A percentile compares a stretch with the other conserved stretches of the same genome.
phyloP scores from a whole-genome alignment of 805 yeast species.

The Dipodascopsis tothii region DNA sequence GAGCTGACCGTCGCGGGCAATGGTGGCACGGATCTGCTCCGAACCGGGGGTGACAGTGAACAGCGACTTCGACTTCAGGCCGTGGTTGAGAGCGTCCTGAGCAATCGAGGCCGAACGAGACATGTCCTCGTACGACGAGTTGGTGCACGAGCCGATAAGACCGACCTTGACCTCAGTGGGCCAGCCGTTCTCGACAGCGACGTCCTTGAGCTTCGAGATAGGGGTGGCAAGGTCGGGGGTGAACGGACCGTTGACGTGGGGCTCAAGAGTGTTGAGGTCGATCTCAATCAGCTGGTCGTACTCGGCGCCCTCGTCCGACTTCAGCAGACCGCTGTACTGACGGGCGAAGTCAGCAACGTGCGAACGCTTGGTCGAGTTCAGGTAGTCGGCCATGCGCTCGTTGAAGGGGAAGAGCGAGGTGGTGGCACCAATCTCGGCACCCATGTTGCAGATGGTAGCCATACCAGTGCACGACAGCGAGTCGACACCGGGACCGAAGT shows the following conservation, averaged over 20 bases:
- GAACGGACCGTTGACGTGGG: conserved; percentile 95
- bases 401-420: conserved; percentile 96
- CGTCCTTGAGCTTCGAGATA: conserved; percentile 68
- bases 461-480: conserved; percentile 92
- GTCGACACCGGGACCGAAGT: conserved; percentile 90
- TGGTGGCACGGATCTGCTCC: conserved; percentile 94
- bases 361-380: conserved; percentile 75
- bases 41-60: conserved; percentile 97
- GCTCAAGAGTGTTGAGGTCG: conserved; percentile 79
- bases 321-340: conserved; percentile 52
- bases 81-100: conserved; percentile 76
- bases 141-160: conserved; percentile 95
- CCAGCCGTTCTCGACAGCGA: conserved; percentile 70
- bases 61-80: conserved; percentile 82
- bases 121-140: conserved; percentile 98
- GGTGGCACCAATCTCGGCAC: conserved; percentile 99
- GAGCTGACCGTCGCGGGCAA: conserved; percentile 88
- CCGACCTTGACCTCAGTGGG: conserved; percentile 84
- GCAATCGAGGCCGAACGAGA: conserved; percentile 88
- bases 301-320: conserved; percentile 80
- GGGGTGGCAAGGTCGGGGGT: conserved; percentile 97
- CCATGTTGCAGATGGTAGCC: conserved; percentile 99
- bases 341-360: conserved; percentile 77
- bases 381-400: conserved; percentile 67
- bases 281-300: conserved; percentile 91